Percentiles rank a stretch among this genome's conserved stretches.
Evolutionary conservation across 177 flowering plant species (phyloP).

Genomic region (Vitis hybrid): DNA sequence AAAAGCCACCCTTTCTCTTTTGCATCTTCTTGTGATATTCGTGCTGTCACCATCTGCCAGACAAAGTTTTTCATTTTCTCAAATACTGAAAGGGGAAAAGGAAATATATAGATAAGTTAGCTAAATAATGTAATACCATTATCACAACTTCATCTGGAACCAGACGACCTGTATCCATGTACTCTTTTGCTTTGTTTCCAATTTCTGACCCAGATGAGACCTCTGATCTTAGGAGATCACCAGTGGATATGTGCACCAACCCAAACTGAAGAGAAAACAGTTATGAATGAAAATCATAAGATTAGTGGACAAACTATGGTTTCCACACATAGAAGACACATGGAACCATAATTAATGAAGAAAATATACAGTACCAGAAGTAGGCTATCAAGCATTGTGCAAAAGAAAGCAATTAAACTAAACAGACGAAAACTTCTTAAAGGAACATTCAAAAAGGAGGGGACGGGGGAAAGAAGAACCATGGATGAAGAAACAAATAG

Average conservation of each 20-base stretch:
- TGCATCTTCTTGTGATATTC: conserved; percentile 74
- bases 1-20: conserved; percentile 93
- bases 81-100: not conserved
- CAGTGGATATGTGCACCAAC: conserved; percentile 92
- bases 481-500: no score
- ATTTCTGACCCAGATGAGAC: conserved; percentile 82
- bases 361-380: no score
- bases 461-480: no score
- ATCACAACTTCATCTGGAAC: conserved; percentile 97
- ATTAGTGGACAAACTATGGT: not conserved
- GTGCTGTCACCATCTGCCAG: conserved; percentile 74
- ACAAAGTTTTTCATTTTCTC: not conserved
- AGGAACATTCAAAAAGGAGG: no score
- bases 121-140: conserved; percentile 43
- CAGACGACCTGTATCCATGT: conserved; percentile 74
- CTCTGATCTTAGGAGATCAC: conserved; percentile 91
- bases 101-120: not conserved
- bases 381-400: no score
- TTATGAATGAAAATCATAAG: conserved; percentile 1
- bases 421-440: no score
- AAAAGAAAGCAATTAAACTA: no score
- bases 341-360: no score
- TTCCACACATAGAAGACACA: no score
- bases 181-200: conserved; percentile 87
- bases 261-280: conserved; percentile 65